Evolutionary conservation across 1,284 basidiomycete genomes (phyloP).

Genomic region (Pisolithus thermaeus): DNA sequence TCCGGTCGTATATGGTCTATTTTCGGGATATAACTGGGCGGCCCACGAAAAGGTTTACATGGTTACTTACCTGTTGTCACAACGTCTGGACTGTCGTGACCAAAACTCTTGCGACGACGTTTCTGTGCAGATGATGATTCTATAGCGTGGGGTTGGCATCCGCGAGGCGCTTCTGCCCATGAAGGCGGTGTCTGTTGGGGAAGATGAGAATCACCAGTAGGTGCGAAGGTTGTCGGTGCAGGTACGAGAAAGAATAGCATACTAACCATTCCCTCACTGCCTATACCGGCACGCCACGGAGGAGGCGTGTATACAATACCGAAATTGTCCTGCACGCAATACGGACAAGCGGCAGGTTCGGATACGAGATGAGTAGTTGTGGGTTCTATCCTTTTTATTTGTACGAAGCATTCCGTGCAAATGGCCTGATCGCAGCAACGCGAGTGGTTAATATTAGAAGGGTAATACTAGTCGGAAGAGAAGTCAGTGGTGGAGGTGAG

Average conservation of each 20-base stretch:
- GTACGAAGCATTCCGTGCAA: conserved; percentile 98
- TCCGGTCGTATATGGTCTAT: conserved; percentile 90
- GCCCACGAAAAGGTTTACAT: conserved; percentile 4
- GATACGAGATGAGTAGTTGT: conserved; percentile 89
- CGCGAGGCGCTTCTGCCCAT: conserved; percentile 48
- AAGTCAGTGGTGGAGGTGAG: conserved; percentile 19
- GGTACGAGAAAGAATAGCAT: not conserved
- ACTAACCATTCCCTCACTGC: conserved; percentile 62
- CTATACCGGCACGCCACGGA: conserved; percentile 69
- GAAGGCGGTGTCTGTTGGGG: conserved; percentile 28
- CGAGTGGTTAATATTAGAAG: conserved; percentile 92
- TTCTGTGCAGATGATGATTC: conserved; percentile 47
- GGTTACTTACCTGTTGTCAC: conserved; percentile 72
- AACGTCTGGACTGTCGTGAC: conserved; percentile 76
- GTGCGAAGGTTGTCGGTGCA: conserved; percentile 5
- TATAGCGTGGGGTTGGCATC: conserved; percentile 33
- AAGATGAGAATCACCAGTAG: conserved; percentile 4
- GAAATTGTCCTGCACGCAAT: conserved; percentile 96
- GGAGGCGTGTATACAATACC: conserved; percentile 89
- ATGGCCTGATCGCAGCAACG: conserved; percentile 98
- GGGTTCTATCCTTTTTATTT: conserved; percentile 95
- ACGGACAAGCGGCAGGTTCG: conserved; percentile 94
- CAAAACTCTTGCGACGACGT: conserved; percentile 72
- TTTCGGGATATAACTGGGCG: conserved; percentile 5
- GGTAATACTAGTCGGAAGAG: conserved; percentile 69